Conservation (phyloP, 371 early-diverging fungal genomes). For the Lichtheimia ramosa region DNA sequence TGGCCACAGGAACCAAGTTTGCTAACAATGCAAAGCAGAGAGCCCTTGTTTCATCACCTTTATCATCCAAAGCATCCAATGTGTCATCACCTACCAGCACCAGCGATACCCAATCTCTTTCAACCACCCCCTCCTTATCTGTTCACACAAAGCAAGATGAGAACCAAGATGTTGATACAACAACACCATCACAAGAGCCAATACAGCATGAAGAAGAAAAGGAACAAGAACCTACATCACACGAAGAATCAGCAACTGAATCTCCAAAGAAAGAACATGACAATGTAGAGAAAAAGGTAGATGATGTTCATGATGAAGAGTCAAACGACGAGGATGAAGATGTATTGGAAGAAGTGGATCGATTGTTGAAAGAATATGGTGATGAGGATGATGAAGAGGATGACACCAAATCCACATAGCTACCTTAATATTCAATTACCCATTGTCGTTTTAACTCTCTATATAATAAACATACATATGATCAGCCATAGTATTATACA, state of each 20-base stretch:
- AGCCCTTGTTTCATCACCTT: constrained; percentile 4
- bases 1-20: constrained; percentile 43
- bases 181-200: too few species aligned
- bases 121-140: neutral
- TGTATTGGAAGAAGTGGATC: constrained; percentile 25
- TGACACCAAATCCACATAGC: neutral
- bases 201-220: neutral
- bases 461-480: too few species aligned
- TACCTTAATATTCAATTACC: too few species aligned
- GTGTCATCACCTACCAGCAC: constrained; percentile 9
- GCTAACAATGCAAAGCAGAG: constrained; percentile 18
- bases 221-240: neutral
- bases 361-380: constrained; percentile 20
- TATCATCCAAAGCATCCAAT: constrained; percentile 17
- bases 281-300: neutral
- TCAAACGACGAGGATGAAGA: constrained; percentile 32
- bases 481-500: too few species aligned
- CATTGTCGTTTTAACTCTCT: too few species aligned
- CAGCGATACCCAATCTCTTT: neutral
- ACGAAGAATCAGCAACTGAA: neutral
- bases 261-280: neutral
- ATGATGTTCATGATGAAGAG: neutral
- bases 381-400: constrained; percentile 32
- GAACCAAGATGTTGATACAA: too few species aligned
- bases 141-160: neutral